Evolutionary conservation across 2,329 filamentous ascomycete genomes (phyloP), one percentile per base, ranked within the genome.

Genomic region (Ustulina deusta): DNA sequence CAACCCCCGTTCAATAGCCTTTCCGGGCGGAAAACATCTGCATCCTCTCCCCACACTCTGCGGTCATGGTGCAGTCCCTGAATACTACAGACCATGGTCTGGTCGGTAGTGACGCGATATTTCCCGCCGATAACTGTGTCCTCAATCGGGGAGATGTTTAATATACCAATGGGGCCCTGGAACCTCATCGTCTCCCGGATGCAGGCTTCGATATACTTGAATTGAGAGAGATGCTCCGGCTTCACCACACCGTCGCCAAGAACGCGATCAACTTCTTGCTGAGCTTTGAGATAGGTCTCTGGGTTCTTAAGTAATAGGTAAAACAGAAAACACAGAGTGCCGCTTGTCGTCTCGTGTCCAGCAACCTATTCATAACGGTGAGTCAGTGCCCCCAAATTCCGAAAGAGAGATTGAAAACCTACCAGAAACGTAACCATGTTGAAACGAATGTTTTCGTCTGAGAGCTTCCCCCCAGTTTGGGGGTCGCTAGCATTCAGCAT

Each of bases 1-100:
- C 81, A 83, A 51, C 77, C 75, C 49, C 86, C 87, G 40, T 88
- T 85, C 2, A 89, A 78, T 85, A 90, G 89, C 29, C 89, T 80
- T 73, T 90, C 88, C 0, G 89, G 88, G 46, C 79, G 82, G 78
- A 89, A 91, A 54, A 86, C 81, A 2, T 84, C 80, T 0, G 87
- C 86, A 69, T 90, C 86, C 0, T 66, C 60, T 9, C 88, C 88
- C 61, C 81, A 90, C 1, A 90, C 83, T 3, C 78, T 78, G 0
- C 84, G 86, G 71, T 91, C 89, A 1, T 81, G 81, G 44, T 90
- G 87, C 20, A 85, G 74, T 51, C 82, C 82, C 52, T 79, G 75
- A 11, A 89, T 76, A n/a, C 86, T 70, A 11, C 80, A 73, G 0
- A 82, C 56, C 34, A 89, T 77, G 0, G 78, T 56, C 32, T 86